These are phyloP conservation scores for Thyridium curvatum DNA, from an alignment of 2,329 filamentous ascomycete species.

Conservation along the genomic window DNA sequence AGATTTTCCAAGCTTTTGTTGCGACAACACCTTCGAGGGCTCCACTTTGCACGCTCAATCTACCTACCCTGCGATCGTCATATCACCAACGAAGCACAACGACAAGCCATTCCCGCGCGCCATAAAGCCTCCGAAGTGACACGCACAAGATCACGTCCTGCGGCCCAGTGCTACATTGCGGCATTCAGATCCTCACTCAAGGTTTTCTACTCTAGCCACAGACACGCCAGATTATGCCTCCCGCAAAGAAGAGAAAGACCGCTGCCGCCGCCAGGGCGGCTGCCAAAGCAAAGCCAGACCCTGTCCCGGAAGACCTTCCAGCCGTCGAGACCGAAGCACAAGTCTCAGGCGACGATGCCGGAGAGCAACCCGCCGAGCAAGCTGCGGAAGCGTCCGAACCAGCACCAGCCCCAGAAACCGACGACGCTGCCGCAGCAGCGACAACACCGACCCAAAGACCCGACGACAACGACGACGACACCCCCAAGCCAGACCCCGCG, in stretches of 20 bases:
- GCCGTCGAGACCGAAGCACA: constrained; percentile 4
- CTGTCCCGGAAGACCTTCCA: constrained; percentile 3
- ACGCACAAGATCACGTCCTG: too few relatives aligned
- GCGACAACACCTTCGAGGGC: too few relatives aligned
- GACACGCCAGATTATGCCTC: constrained; percentile 26
- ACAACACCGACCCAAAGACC: constrained; percentile 1
- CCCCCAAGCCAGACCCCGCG: constrained; percentile 20
- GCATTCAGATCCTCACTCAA: too few relatives aligned
- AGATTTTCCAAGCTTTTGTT: too few relatives aligned
- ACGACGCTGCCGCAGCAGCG: neutral
- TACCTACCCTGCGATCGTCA: too few relatives aligned
- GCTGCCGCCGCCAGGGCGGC: constrained; percentile 6
- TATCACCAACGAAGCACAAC: too few relatives aligned
- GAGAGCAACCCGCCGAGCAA: neutral
- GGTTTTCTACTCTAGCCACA: too few relatives aligned
- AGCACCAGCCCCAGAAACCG: neutral
- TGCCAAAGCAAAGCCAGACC: constrained; percentile 2
- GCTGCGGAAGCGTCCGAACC: constrained; percentile 3
- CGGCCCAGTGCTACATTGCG: too few relatives aligned
- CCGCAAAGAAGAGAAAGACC: constrained; percentile 24
- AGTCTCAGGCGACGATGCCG: neutral
- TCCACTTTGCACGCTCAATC: too few relatives aligned
- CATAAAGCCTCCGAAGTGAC: too few relatives aligned
- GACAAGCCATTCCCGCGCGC: too few relatives aligned
- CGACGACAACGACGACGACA: constrained; percentile 5